These are phyloP conservation scores for Acacia crassicarpa DNA, from an alignment of 306 rosid genomes.

Conservation along the genomic window DNA sequence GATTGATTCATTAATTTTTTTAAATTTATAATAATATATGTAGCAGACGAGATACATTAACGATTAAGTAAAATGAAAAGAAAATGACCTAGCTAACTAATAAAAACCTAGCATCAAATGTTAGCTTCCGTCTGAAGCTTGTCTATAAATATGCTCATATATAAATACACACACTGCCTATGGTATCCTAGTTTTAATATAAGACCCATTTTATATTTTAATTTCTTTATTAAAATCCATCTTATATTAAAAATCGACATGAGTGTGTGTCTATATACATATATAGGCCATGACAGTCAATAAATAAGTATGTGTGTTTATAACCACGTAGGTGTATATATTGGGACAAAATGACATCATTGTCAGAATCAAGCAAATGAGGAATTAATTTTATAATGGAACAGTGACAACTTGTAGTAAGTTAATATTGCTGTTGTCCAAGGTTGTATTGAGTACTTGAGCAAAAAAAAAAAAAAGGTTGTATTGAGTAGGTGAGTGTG, in stretches of 20 bases:
- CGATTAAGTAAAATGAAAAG: not conserved
- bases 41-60: not conserved
- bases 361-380: conserved; percentile 21
- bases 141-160: not conserved
- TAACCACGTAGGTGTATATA: conserved; percentile 11
- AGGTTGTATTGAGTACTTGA: too few relatives aligned
- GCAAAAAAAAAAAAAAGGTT: too few relatives aligned
- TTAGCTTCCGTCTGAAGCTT: not conserved
- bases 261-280: too few relatives aligned
- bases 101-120: not conserved
- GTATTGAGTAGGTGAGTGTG: not conserved
- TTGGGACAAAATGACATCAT: conserved; percentile 44
- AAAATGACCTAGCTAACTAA: not conserved
- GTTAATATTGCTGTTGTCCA: not conserved
- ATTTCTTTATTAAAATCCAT: too few relatives aligned
- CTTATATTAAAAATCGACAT: too few relatives aligned
- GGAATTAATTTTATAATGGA: conserved; percentile 6
- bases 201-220: too few relatives aligned
- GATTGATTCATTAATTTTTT: not conserved
- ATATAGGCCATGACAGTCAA: not conserved
- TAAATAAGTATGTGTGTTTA: not conserved
- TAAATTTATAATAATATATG: not conserved
- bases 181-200: too few relatives aligned
- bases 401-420: conserved; percentile 20
- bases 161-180: too few relatives aligned